A percentile compares a stretch with the other conserved stretches of the same genome.
Evolutionary conservation across 352 stramenopile genomes (phyloP).

Genomic region (Phytophthora macrochlamydospora): DNA sequence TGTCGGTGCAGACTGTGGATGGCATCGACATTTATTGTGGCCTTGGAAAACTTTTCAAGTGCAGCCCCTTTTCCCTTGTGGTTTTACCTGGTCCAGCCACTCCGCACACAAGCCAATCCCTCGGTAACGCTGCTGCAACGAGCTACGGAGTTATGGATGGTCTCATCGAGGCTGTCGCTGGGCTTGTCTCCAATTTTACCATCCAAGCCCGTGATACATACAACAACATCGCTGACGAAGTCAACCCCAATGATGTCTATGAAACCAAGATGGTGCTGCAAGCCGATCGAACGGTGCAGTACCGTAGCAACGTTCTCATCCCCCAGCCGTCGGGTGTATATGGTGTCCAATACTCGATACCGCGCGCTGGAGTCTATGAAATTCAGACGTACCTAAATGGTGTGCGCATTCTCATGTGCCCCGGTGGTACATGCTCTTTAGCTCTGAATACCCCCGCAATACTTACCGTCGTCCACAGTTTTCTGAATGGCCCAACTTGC

Average conservation of each 20-base stretch:
- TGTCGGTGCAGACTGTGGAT: slow-evolving; percentile 92
- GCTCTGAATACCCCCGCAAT: slow-evolving; percentile 53
- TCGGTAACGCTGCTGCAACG: slow-evolving; percentile 58
- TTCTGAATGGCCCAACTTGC: slow-evolving; percentile 87
- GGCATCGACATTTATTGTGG: slow-evolving; percentile 96
- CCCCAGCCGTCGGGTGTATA: slow-evolving; percentile 84
- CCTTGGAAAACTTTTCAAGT: slow-evolving; percentile 89
- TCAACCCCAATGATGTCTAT: slow-evolving; percentile 70
- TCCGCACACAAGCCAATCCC: slow-evolving; percentile 88
- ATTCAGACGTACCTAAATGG: slow-evolving; percentile 80
- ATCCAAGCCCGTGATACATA: slow-evolving; percentile 96
- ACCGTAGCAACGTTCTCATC: slow-evolving; percentile 76
- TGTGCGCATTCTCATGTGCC: slow-evolving; percentile 92
- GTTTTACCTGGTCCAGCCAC: slow-evolving; percentile 90
- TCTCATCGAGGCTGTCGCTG: slow-evolving; percentile 91
- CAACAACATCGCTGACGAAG: slow-evolving; percentile 68
- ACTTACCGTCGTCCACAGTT: slow-evolving; percentile 90
- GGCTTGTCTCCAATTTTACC: slow-evolving; percentile 93
- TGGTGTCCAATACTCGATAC: slow-evolving; percentile 94
- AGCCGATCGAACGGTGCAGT: slow-evolving; percentile 65
- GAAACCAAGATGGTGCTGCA: slow-evolving; percentile 85
- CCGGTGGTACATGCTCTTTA: slow-evolving; percentile 53
- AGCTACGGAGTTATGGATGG: slow-evolving; percentile 82
- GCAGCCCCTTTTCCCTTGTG: slow-evolving; percentile 92
- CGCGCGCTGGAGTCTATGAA: slow-evolving; percentile 87